A percentile compares a stretch with the other conserved stretches of the same genome.
Evolutionary conservation across 169 alveolate species (phyloP).

Genomic region (Eimeria necatrix): DNA sequence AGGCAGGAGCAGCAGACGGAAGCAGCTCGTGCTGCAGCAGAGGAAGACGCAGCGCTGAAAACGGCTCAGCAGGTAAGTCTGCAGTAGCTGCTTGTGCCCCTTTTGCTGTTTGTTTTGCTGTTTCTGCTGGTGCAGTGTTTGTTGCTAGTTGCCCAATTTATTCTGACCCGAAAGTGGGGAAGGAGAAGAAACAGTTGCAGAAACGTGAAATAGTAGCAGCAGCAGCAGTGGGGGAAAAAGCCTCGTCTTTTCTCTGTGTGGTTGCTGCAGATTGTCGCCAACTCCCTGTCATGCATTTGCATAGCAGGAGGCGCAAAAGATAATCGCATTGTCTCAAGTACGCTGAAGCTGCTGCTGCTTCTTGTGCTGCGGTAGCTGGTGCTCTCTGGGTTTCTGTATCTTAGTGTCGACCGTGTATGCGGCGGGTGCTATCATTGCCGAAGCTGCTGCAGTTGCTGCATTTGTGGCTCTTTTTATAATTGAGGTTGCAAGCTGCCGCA

Average conservation of each 20-base stretch:
- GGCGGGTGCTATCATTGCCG: background rate
- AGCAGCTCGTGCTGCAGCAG: constrained; percentile 7
- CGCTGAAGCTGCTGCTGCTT: constrained; percentile 19
- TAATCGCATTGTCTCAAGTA: constrained; percentile 5
- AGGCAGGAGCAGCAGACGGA: constrained; percentile 49
- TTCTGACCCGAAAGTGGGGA: no score
- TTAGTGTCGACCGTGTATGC: background rate
- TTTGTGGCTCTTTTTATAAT: background rate
- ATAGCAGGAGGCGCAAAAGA: constrained; percentile 24
- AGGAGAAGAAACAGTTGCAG: background rate
- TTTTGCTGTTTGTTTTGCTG: background rate
- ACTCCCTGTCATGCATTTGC: background rate
- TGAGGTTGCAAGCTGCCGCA: background rate
- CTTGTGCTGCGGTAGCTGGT: background rate
- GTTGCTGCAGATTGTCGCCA: constrained; percentile 46
- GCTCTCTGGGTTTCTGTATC: background rate
- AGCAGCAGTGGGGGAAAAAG: background rate
- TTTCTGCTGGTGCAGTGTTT: background rate
- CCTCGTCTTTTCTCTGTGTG: background rate
- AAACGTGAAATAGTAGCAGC: background rate
- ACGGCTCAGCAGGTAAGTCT: constrained; percentile 50
- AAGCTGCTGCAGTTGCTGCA: background rate
- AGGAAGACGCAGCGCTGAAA: background rate
- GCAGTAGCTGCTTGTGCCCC: background rate
- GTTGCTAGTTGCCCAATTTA: background rate